Evolutionary conservation across 1,284 basidiomycete genomes (phyloP).

Genomic region (Athelia sp.): DNA sequence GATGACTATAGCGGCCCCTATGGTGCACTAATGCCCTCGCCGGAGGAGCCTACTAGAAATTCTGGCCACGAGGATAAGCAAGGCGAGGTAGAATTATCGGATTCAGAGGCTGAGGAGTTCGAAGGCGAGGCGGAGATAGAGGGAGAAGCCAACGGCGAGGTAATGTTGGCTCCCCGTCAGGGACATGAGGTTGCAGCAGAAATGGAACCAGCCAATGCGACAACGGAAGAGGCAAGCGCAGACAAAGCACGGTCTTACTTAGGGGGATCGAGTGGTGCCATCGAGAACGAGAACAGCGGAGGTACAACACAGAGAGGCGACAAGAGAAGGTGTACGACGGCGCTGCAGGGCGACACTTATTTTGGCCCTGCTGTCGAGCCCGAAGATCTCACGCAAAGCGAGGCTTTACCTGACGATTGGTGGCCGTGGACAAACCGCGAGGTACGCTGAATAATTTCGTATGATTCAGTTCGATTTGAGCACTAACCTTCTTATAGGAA

Average conservation of each 20-base stretch:
- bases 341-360: neutral
- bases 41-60: too few species aligned
- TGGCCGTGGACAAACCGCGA: constrained; percentile 1
- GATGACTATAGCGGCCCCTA: neutral
- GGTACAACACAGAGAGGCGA: too few species aligned
- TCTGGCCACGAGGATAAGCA: too few species aligned
- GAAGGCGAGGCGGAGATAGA: neutral
- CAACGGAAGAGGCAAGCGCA: too few species aligned
- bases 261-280: too few species aligned
- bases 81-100: neutral
- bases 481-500: constrained; percentile 5
- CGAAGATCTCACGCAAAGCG: neutral
- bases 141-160: neutral
- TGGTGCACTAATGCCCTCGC: too few species aligned
- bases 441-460: neutral
- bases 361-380: neutral
- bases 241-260: too few species aligned
- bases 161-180: too few species aligned
- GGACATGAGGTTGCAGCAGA: too few species aligned
- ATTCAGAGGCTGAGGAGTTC: neutral
- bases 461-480: neutral
- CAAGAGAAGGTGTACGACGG: too few species aligned
- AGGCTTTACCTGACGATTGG: neutral
- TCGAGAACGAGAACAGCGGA: too few species aligned
- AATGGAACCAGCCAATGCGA: too few species aligned